Percentiles rank a stretch among this genome's conserved stretches.
Evolutionary conservation across 108 stramenopile species (phyloP).

Genomic region (Poteriospumella lacustris): DNA sequence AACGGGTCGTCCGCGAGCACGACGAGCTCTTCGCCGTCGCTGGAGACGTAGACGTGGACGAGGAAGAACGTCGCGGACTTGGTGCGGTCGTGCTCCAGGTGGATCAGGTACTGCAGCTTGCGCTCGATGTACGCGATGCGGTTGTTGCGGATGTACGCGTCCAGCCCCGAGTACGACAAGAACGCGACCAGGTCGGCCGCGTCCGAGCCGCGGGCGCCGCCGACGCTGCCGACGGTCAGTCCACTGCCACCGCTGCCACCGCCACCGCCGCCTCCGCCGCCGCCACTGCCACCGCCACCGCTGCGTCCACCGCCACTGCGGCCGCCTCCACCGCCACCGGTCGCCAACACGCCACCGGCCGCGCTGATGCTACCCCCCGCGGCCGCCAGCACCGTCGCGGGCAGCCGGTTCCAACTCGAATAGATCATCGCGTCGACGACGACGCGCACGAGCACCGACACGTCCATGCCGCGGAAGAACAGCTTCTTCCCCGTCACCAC

Average conservation of each 20-base stretch:
- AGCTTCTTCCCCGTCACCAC: too few relatives aligned
- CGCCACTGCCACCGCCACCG: too few relatives aligned
- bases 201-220: too few relatives aligned
- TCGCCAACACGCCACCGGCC: too few relatives aligned
- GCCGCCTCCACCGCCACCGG: too few relatives aligned
- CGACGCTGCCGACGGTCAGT: too few relatives aligned
- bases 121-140: neutral
- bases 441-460: neutral
- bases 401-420: constrained; percentile 24
- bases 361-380: too few relatives aligned
- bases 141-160: neutral
- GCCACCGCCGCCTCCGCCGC: too few relatives aligned
- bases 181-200: too few relatives aligned
- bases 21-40: neutral
- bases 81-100: neutral
- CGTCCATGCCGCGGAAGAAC: neutral
- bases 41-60: neutral
- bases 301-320: too few relatives aligned
- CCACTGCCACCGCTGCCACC: too few relatives aligned
- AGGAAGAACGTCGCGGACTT: neutral
- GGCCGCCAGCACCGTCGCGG: too few relatives aligned
- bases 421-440: constrained; percentile 14
- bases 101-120: constrained; percentile 23
- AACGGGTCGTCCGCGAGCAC: neutral
- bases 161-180: neutral